Evolutionary conservation across 495 filamentous ascomycete genomes (phyloP), one percentile per base, ranked within the genome.

Genomic region (Penicillium lagena): DNA sequence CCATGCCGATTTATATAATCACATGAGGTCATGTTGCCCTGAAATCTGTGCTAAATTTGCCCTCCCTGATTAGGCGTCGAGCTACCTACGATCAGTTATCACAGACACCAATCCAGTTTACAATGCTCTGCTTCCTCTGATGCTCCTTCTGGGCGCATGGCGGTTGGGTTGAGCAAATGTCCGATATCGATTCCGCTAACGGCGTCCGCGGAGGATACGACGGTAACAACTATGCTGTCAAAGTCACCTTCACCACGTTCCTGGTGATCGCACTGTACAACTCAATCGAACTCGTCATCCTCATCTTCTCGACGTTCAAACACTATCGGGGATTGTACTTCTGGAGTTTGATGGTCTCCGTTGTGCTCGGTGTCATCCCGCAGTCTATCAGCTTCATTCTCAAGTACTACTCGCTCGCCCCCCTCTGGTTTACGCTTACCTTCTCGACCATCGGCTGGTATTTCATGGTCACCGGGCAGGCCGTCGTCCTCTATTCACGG

Each of bases 231-330:
- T 7, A 56, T 5, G 47, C 59, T n/a, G 51, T 66, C 37, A 52
- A 56, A 51, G 70, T 71, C 32, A 58, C 70, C 36, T 66, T 77
- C 55, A 63, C 68, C 38, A 67, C 71, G 11, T 75, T 77, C 51
- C 68, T 64, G 9, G 60, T 70, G 4, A 64, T 77, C 35, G 70
- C 72, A 9, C 55, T 74, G 41, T 78, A 78, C 53, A 78, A 78
- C 46, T 65, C 71, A 27, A 49, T 75, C 28, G 75, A 78, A 51
- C 58, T 78, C 5, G 63, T 76, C 32, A 63, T 67, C 36, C 51
- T 70, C 13, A 56, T 74, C 27, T 72, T 77, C 43, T 60, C 72
- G 50, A 71, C 70, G n/a, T 76, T 77, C 47, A 57, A 63, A 15
- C 62, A 63, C 37, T 71, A 73, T 36, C 58, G 49, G 9, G 73